These are phyloP conservation scores for Speleostelium caveatum DNA, from an alignment of 78 protist genomes.

Conservation along the genomic window DNA sequence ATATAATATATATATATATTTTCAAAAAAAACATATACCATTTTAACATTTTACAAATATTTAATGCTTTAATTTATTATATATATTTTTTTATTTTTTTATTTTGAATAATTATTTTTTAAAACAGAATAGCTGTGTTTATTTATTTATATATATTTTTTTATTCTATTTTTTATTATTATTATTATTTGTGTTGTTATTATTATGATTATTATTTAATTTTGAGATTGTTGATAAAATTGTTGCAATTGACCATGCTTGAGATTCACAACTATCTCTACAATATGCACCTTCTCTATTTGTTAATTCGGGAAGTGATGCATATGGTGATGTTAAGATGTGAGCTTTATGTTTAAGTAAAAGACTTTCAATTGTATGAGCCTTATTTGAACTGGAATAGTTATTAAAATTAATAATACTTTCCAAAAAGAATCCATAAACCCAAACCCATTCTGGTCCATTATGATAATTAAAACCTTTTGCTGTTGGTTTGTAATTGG, in stretches of 20 bases:
- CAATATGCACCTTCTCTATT: conserved; percentile 84
- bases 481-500: conserved; percentile 78
- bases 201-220: neutral
- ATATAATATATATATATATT: no score
- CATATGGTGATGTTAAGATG: conserved; percentile 44
- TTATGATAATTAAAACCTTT: conserved; percentile 95
- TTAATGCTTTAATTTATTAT: no score
- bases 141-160: no score
- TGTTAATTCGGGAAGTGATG: conserved; percentile 93
- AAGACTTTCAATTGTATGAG: conserved; percentile 9
- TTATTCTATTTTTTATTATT: no score
- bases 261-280: conserved; percentile 80
- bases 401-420: conserved; percentile 51
- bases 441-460: conserved; percentile 89
- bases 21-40: neutral
- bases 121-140: no score
- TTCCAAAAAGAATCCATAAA: conserved; percentile 34
- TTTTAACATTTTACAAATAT: no score
- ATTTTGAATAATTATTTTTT: no score
- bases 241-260: conserved; percentile 82
- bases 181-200: neutral
- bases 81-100: no score
- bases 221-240: conserved; percentile 20
- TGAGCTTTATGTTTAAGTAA: conserved; percentile 20
- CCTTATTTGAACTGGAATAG: neutral